Percentiles rank a stretch among this genome's conserved stretches.
phyloP scores from a whole-genome alignment of 768 basidiomycete genomes.

The Boletus vinaceobasis region DNA sequence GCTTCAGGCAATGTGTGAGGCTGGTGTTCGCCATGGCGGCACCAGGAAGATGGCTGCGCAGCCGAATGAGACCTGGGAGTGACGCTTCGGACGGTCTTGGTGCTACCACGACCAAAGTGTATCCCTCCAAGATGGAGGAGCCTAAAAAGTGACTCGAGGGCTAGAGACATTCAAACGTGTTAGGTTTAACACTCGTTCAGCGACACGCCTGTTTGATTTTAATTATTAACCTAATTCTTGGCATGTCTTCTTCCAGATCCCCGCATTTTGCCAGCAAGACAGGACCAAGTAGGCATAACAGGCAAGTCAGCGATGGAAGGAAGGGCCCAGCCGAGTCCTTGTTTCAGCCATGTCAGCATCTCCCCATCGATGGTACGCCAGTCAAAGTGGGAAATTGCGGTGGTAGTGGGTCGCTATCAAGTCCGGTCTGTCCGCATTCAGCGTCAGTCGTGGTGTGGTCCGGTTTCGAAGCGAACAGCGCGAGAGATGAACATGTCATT shows the following conservation, averaged over 20 bases:
- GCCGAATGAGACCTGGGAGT: not conserved
- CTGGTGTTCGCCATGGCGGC: not conserved
- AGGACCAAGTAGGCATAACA: not conserved
- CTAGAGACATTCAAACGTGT: too few species aligned
- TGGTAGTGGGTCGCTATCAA: not conserved
- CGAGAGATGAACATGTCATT: not conserved
- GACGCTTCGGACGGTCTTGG: not conserved
- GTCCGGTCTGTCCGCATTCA: constrained; percentile 7
- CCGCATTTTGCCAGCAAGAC: not conserved
- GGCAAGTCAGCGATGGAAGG: not conserved
- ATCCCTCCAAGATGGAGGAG: too few species aligned
- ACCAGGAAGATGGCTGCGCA: not conserved
- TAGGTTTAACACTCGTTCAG: not conserved
- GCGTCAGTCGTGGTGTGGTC: not conserved
- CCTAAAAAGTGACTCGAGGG: too few species aligned
- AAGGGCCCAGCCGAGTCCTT: not conserved
- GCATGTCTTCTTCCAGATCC: not conserved
- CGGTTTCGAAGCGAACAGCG: constrained; percentile 2
- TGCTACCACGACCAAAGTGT: not conserved
- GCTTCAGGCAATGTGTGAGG: not conserved
- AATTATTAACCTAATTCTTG: not conserved
- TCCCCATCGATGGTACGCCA: not conserved
- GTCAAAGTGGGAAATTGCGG: not conserved
- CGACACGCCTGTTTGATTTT: not conserved
- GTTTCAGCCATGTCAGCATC: not conserved